Evolutionary conservation across 2,329 filamentous ascomycete species (phyloP).

Genomic region (Geosmithia flava): DNA sequence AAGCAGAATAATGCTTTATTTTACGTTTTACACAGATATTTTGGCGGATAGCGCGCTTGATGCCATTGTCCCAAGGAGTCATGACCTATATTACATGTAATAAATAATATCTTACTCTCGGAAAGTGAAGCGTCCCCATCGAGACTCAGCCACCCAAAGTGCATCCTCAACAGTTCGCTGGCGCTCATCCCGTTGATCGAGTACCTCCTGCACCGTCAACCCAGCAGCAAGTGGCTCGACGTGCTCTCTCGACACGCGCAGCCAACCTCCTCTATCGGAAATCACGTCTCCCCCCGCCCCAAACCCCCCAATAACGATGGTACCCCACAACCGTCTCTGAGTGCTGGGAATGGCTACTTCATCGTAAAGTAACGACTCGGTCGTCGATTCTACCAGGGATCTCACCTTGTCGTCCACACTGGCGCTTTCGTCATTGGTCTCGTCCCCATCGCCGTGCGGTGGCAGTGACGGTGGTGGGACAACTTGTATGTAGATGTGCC

Average conservation of each 20-base stretch:
- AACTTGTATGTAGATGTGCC: conserved; percentile 38
- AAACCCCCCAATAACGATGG: conserved; percentile 34
- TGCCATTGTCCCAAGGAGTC: not conserved
- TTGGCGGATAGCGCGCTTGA: not conserved
- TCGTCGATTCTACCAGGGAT: conserved; percentile 24
- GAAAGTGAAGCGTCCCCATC: conserved; percentile 37
- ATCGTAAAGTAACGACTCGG: conserved; percentile 38
- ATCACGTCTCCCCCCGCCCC: conserved; percentile 17
- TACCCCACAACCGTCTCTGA: conserved; percentile 44
- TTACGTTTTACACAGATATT: not conserved
- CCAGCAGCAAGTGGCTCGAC: conserved; percentile 24
- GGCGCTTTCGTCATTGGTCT: not conserved
- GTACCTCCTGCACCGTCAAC: conserved; percentile 30
- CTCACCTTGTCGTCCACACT: conserved; percentile 14
- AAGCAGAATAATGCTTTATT: not conserved
- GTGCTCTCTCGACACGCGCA: conserved; percentile 32
- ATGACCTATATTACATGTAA: not conserved
- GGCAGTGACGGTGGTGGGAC: conserved; percentile 15
- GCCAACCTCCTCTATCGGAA: conserved; percentile 34
- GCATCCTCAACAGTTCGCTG: conserved; percentile 26
- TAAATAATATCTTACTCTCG: not conserved
- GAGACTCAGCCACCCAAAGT: conserved; percentile 33
- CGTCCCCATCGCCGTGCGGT: not conserved
- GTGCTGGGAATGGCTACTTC: conserved; percentile 23
- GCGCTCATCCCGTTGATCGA: conserved; percentile 24